phyloP scores from a whole-genome alignment of 75 land plant species.

The Picea glauca region DNA sequence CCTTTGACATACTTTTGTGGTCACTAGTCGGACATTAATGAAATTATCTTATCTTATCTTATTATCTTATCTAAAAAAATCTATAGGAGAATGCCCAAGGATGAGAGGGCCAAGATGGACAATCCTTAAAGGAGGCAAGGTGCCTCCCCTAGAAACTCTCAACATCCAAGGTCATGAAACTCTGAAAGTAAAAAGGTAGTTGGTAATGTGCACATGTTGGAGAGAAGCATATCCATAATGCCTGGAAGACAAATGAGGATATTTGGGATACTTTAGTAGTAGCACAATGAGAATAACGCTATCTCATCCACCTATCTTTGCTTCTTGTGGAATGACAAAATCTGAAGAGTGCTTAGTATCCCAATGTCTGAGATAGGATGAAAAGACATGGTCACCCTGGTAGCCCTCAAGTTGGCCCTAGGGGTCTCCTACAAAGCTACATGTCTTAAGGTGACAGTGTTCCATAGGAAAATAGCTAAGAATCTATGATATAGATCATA shows the following conservation, averaged over 20 bases:
- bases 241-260: background rate
- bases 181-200: background rate
- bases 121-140: background rate
- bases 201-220: background rate
- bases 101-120: background rate
- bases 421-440: background rate
- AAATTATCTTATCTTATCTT: no score
- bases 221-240: background rate
- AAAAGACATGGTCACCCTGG: background rate
- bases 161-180: no score
- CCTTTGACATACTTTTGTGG: no score
- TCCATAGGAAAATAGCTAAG: background rate
- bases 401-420: background rate
- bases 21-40: no score
- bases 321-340: background rate
- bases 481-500: background rate
- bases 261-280: background rate
- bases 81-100: background rate
- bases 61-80: background rate
- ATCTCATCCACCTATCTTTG: background rate
- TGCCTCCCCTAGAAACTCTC: background rate
- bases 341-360: background rate
- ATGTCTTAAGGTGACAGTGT: background rate
- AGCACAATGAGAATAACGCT: background rate
- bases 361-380: background rate